phyloP scores from a whole-genome alignment of 768 basidiomycete species.

The Mycena rosella region DNA sequence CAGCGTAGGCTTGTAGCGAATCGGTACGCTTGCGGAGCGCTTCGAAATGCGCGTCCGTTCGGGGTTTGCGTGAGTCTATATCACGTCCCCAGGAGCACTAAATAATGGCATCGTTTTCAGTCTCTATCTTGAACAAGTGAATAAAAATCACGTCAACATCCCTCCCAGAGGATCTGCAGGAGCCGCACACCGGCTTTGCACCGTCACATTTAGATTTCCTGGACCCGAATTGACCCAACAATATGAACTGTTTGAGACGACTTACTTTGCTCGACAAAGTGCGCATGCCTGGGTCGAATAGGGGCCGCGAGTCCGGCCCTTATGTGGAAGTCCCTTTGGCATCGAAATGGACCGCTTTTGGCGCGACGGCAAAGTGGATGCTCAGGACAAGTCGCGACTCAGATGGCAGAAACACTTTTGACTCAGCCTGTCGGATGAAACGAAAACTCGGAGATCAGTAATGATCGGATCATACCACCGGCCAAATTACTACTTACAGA shows the following conservation, averaged over 20 bases:
- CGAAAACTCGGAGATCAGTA: too few relatives aligned
- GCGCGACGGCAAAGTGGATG: too few relatives aligned
- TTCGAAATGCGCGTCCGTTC: constrained; percentile 35
- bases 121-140: neutral
- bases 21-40: constrained; percentile 29
- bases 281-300: constrained; percentile 19
- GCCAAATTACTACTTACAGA: too few relatives aligned
- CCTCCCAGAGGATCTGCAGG: constrained; percentile 27
- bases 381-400: too few relatives aligned
- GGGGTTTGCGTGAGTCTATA: neutral
- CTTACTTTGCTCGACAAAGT: constrained; percentile 23
- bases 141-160: constrained; percentile 12
- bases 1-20: constrained; percentile 24
- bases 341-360: neutral
- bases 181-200: constrained; percentile 27
- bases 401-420: too few relatives aligned
- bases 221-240: neutral
- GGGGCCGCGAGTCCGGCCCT: neutral
- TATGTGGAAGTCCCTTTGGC: too few relatives aligned
- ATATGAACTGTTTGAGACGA: too few relatives aligned
- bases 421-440: too few relatives aligned
- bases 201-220: constrained; percentile 39
- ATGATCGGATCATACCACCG: too few relatives aligned
- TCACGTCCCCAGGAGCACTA: constrained; percentile 33
- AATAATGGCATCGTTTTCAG: neutral